A percentile compares a stretch with the other conserved stretches of the same genome.
Evolutionary conservation across 2,329 filamentous ascomycete genomes (phyloP).

Genomic region (Endothia cerciana): DNA sequence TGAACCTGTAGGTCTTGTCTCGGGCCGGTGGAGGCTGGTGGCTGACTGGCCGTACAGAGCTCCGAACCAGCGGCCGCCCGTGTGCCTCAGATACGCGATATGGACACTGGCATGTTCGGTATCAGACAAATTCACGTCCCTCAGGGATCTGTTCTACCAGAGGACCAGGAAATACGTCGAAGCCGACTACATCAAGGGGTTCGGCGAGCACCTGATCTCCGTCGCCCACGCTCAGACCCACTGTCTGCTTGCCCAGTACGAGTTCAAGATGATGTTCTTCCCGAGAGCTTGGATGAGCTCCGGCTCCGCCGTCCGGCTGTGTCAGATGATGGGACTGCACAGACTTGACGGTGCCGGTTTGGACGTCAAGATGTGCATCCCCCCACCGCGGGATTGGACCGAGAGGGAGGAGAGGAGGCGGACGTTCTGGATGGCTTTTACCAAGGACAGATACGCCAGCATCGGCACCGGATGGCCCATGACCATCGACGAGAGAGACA

Average conservation of each 20-base stretch:
- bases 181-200: slow-evolving; percentile 86
- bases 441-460: slow-evolving; percentile 87
- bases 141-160: slow-evolving; percentile 89
- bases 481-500: slow-evolving; percentile 88
- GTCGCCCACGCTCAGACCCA: slow-evolving; percentile 87
- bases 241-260: slow-evolving; percentile 77
- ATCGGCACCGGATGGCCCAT: slow-evolving; percentile 98
- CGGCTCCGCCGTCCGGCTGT: slow-evolving; percentile 77
- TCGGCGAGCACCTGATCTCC: slow-evolving; percentile 86
- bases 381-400: slow-evolving; percentile 88
- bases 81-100: slow-evolving; percentile 90
- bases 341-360: slow-evolving; percentile 79
- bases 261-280: slow-evolving; percentile 98
- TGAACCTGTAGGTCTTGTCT: slow-evolving; percentile 69
- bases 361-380: slow-evolving; percentile 91
- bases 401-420: slow-evolving; percentile 88
- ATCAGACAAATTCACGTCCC: slow-evolving; percentile 75
- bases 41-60: slow-evolving; percentile 51
- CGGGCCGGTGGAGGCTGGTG: neutral
- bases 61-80: slow-evolving; percentile 82
- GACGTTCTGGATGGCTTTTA: slow-evolving; percentile 95
- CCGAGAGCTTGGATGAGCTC: slow-evolving; percentile 93
- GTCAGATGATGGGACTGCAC: slow-evolving; percentile 92
- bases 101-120: slow-evolving; percentile 92
- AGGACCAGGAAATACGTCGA: slow-evolving; percentile 89